A percentile compares a stretch with the other conserved stretches of the same genome.
Evolutionary conservation across 306 rosid species (phyloP).

Genomic region (Cotoneaster glaucophyllus): DNA sequence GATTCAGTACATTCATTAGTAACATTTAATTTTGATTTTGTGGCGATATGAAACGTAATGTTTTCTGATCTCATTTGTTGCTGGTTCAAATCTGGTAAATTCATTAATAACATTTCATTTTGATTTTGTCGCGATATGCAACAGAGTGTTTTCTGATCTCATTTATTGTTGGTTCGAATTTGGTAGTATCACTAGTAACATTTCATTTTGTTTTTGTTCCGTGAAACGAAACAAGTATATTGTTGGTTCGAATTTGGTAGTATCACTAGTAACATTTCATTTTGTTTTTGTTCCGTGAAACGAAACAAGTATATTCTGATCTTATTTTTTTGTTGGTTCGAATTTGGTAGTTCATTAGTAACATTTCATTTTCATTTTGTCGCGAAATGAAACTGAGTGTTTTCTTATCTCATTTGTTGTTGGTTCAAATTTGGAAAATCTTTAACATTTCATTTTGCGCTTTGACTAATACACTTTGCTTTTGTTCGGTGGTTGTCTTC

Average conservation of each 20-base stretch:
- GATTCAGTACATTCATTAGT: background rate
- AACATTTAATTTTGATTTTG: background rate
- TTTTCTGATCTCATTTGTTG: too few species aligned
- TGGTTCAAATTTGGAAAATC: background rate
- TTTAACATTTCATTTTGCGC: background rate
- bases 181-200: background rate
- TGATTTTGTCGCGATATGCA: background rate
- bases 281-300: background rate
- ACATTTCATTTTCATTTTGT: background rate
- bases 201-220: background rate
- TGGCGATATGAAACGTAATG: too few species aligned
- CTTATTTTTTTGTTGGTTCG: too few species aligned
- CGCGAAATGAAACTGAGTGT: background rate
- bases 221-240: background rate
- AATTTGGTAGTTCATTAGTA: background rate
- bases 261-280: background rate
- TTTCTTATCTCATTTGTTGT: background rate
- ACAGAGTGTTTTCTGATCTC: background rate
- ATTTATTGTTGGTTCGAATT: background rate
- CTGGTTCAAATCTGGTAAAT: too few species aligned
- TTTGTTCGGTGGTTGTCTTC: conserved; percentile 14
- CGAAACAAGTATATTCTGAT: background rate
- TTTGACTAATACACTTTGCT: conserved; percentile 34
- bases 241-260: too few species aligned
- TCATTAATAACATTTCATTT: too few species aligned